Percentiles rank a stretch among this genome's conserved stretches.
These are phyloP conservation scores for Candida tammaniensis DNA, from an alignment of 805 yeast species.

Conservation along the genomic window DNA sequence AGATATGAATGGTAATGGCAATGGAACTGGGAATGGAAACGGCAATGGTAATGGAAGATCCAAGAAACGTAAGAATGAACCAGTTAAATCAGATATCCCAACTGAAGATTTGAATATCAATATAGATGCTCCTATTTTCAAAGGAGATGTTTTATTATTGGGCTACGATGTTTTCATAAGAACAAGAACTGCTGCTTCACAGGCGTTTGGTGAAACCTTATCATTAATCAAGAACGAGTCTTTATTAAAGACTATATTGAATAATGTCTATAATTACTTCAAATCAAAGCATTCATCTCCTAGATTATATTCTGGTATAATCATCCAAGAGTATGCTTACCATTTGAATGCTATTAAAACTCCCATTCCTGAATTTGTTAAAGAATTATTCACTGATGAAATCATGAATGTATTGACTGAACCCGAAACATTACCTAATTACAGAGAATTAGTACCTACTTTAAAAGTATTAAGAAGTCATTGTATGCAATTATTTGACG, in stretches of 20 bases:
- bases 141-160: slow-evolving; percentile 86
- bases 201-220: slow-evolving; percentile 67
- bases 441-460: slow-evolving; percentile 83
- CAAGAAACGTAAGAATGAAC: slow-evolving; percentile 34
- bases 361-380: slow-evolving; percentile 16
- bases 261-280: slow-evolving; percentile 39
- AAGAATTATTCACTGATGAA: slow-evolving; percentile 21
- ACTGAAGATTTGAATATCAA: slow-evolving; percentile 64
- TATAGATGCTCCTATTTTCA: slow-evolving; percentile 88
- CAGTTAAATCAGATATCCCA: slow-evolving; percentile 39
- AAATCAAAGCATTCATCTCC: slow-evolving; percentile 76
- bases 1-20: slow-evolving; percentile 14
- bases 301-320: slow-evolving; percentile 63
- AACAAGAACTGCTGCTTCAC: slow-evolving; percentile 73
- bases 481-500: slow-evolving; percentile 75
- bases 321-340: slow-evolving; percentile 66
- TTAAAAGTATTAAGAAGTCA: slow-evolving; percentile 82
- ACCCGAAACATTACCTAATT: slow-evolving; percentile 50
- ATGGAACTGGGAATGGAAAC: slow-evolving; percentile 8
- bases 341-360: slow-evolving; percentile 16
- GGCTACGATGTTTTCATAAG: slow-evolving; percentile 72
- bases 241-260: slow-evolving; percentile 37
- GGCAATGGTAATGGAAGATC: slow-evolving; percentile 43
- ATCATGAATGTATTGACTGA: slow-evolving; percentile 38
- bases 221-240: slow-evolving; percentile 45